Base-by-base conservation (phyloP, 2,329 filamentous ascomycete species). In the Xylaria sp. region DNA sequence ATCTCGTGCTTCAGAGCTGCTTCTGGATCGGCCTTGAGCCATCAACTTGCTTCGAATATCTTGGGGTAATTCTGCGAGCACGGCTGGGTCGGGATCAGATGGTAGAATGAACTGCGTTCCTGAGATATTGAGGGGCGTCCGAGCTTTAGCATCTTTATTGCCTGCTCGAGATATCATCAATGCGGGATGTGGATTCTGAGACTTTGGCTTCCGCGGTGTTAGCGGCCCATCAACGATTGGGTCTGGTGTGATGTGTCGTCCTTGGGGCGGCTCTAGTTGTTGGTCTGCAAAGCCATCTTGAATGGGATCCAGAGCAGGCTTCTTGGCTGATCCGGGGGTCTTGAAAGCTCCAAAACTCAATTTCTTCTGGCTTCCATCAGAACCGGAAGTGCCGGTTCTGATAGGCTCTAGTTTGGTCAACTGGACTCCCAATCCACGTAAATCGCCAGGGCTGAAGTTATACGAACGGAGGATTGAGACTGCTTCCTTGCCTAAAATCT, bases 31-130 rank as follows among this genome's bases (percentile, higher is more conserved):
- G n/a, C 81, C 83, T 75, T 91, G 90, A 8, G 86, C 86, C 69
- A 92, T 84, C 9, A 98, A 85, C 75, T 88, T 93, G 36, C 88
- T 89, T 68, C 93, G 88, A 70, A 98, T 97, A 76, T 97, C 93
- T 36, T 84, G 85, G 0, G 95, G 95, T 3, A 99, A 84, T 75
- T 97, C 94, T 1, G 92, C 92, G 3, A 98, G 81, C 0, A 97
- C 91, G n/a, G 86, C 84, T 0, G 91, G 90, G 76, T 99, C 96
- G 1, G 92, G 87, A 72, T 97, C 93, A 0, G 88, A 88, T 0
- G 96, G 96, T 73, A 99, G 85, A 55, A 98, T 88, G 75, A 99
- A 99, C 75, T 99, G 96, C 0, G 95, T 97, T 1, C 95, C 93
- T 2, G 89, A 84, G 2, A 93, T 87, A 75, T 98, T 97, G 24